Conservation (phyloP, 2,329 filamentous ascomycete species). For the Aspergillus pseudoviridinutans region DNA sequence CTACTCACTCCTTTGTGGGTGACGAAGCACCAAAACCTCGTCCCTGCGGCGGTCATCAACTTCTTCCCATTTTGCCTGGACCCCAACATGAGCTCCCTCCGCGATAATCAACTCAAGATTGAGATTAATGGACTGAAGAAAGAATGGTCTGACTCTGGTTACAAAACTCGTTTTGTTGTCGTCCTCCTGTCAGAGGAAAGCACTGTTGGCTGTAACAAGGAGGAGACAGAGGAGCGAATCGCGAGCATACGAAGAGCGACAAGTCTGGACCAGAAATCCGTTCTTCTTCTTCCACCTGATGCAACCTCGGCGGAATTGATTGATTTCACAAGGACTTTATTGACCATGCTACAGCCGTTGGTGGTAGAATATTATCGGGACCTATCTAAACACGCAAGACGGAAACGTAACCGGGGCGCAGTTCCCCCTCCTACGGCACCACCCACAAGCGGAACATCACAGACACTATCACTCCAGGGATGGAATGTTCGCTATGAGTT, state of each 20-base stretch:
- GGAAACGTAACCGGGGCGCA: slow-evolving; percentile 77
- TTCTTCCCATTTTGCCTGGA: slow-evolving; percentile 77
- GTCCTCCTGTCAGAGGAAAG: slow-evolving; percentile 74
- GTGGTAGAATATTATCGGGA: slow-evolving; percentile 91
- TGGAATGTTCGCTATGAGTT: slow-evolving; percentile 96
- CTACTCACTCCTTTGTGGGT: slow-evolving; percentile 79
- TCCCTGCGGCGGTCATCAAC: slow-evolving; percentile 75
- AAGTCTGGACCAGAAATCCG: slow-evolving; percentile 74
- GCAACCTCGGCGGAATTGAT: slow-evolving; percentile 67
- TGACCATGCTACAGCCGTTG: slow-evolving; percentile 67
- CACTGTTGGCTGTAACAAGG: slow-evolving; percentile 55
- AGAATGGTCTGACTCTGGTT: slow-evolving; percentile 56
- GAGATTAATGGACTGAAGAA: slow-evolving; percentile 77
- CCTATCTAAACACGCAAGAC: slow-evolving; percentile 82
- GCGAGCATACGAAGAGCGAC: slow-evolving; percentile 75
- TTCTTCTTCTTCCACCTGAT: slow-evolving; percentile 78
- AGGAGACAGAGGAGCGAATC: slow-evolving; percentile 70
- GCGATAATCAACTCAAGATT: slow-evolving; percentile 81
- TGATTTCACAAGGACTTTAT: slow-evolving; percentile 68
- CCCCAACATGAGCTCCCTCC: slow-evolving; percentile 66
- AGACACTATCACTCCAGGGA: slow-evolving; percentile 75
- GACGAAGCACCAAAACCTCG: slow-evolving; percentile 77
- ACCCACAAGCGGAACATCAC: slow-evolving; percentile 77
- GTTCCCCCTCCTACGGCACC: slow-evolving; percentile 78
- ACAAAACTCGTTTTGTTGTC: slow-evolving; percentile 72